Conservation (phyloP, 129 eudicot species). For the Pulicaria dysenterica region DNA sequence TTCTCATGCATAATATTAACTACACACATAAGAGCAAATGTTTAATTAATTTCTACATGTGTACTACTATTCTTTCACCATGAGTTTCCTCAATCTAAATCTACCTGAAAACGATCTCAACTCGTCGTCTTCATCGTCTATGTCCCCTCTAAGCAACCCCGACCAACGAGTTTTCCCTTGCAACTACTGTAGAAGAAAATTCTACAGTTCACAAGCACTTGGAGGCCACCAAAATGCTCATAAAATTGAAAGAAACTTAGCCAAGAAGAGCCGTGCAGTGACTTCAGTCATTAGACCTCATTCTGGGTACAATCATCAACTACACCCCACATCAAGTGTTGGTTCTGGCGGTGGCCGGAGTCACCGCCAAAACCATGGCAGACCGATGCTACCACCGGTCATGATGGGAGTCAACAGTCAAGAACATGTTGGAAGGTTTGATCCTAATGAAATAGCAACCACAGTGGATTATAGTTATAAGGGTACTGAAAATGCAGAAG, state of each 20-base stretch:
- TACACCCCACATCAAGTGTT: constrained; percentile 14
- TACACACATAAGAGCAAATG: not conserved
- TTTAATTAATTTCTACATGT: too few species aligned
- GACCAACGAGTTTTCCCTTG: constrained; percentile 64
- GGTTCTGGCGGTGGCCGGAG: constrained; percentile 2
- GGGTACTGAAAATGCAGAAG: constrained; percentile 47
- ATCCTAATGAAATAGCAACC: constrained; percentile 24
- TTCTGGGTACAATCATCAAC: constrained; percentile 26
- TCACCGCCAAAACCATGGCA: constrained; percentile 15
- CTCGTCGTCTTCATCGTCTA: constrained; percentile 48
- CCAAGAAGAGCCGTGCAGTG: constrained; percentile 61
- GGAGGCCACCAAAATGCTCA: constrained; percentile 98
- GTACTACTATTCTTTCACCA: constrained; percentile 3
- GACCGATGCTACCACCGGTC: constrained; percentile 28
- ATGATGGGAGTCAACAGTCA: constrained; percentile 22
- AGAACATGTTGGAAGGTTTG: constrained; percentile 36
- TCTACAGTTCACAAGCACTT: constrained; percentile 81
- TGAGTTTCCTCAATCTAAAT: constrained; percentile 58
- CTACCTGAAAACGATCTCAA: constrained; percentile 41
- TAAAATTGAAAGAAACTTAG: constrained; percentile 71
- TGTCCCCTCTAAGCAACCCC: constrained; percentile 33
- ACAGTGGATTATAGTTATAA: constrained; percentile 32
- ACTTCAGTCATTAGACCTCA: constrained; percentile 36
- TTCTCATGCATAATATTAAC: constrained; percentile 18
- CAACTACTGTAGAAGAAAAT: constrained; percentile 74